Percentiles rank a stretch among this genome's conserved stretches.
Evolutionary conservation across 805 yeast genomes (phyloP).

Genomic region (Yarrowia osloensis): DNA sequence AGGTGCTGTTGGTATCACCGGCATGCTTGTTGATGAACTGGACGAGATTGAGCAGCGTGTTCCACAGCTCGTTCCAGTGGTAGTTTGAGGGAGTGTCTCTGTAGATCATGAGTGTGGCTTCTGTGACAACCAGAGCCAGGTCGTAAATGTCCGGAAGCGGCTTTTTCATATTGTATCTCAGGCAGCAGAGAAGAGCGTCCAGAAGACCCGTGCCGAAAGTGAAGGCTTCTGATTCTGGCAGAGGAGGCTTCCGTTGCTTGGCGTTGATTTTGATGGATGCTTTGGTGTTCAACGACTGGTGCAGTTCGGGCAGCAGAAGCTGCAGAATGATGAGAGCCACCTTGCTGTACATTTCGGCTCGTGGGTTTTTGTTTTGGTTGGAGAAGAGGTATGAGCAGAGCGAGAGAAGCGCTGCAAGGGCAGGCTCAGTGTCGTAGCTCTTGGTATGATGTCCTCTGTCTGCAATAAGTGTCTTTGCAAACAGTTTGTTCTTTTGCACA

Average conservation of each 20-base stretch:
- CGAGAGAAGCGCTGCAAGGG: constrained; percentile 41
- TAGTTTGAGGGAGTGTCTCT: constrained; percentile 36
- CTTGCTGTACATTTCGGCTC: constrained; percentile 40
- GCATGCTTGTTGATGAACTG: constrained; percentile 38
- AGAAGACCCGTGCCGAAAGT: constrained; percentile 43
- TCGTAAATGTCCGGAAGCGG: constrained; percentile 38
- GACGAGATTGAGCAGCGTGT: constrained; percentile 40
- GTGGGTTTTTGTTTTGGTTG: constrained; percentile 37
- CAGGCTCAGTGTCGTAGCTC: constrained; percentile 33
- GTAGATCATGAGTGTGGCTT: neutral
- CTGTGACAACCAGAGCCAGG: constrained; percentile 33
- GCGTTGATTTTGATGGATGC: constrained; percentile 26
- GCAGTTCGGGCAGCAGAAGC: constrained; percentile 40
- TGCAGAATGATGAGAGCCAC: constrained; percentile 41
- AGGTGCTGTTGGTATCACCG: constrained; percentile 11
- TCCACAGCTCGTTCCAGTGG: constrained; percentile 47
- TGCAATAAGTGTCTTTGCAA: constrained; percentile 36
- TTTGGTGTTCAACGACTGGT: constrained; percentile 30
- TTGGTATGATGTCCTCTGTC: constrained; percentile 36
- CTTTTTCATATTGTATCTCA: constrained; percentile 42
- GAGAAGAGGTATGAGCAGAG: constrained; percentile 40
- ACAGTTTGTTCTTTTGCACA: constrained; percentile 43
- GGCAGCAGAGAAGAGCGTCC: constrained; percentile 41
- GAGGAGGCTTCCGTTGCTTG: constrained; percentile 36
- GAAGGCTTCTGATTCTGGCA: constrained; percentile 38